Conservation (phyloP, 768 basidiomycete species). For the Mycena floridula region DNA sequence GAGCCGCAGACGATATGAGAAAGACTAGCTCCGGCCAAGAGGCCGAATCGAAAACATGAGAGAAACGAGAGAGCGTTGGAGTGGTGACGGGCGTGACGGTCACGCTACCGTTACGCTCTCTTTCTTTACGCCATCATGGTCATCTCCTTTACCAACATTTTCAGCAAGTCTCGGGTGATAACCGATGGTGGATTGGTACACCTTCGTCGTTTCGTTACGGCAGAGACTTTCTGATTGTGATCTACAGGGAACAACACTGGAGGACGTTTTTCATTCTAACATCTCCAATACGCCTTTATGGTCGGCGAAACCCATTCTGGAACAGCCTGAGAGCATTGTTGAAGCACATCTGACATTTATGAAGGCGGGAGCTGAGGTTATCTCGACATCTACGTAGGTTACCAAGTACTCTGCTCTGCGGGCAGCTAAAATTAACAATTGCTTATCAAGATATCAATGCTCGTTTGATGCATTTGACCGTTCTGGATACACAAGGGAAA, state of each 20-base stretch:
- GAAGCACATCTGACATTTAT: slow-evolving; percentile 58
- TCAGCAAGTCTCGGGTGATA: slow-evolving; percentile 7
- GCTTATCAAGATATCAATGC: slow-evolving; percentile 61
- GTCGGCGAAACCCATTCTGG: slow-evolving; percentile 58
- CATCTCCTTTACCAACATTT: not conserved
- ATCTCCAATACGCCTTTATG: slow-evolving; percentile 57
- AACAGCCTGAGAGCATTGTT: slow-evolving; percentile 48
- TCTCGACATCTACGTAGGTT: slow-evolving; percentile 64
- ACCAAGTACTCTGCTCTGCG: not conserved
- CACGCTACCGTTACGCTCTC: no score
- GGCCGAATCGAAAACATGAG: no score
- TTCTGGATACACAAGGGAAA: slow-evolving; percentile 38
- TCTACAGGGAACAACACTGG: slow-evolving; percentile 57
- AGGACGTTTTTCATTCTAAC: slow-evolving; percentile 39
- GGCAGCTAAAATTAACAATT: not conserved
- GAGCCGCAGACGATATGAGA: no score
- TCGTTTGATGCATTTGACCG: slow-evolving; percentile 45
- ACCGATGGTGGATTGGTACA: slow-evolving; percentile 45
- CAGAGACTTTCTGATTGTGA: not conserved
- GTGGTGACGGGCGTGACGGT: no score
- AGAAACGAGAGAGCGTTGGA: no score
- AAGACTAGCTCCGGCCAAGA: no score
- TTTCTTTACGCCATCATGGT: no score
- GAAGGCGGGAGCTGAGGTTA: slow-evolving; percentile 56
- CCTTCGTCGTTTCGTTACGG: slow-evolving; percentile 1